These are phyloP conservation scores for Podospora bellae-mahoneyi DNA, from an alignment of 495 filamentous ascomycete genomes.

Conservation along the genomic window DNA sequence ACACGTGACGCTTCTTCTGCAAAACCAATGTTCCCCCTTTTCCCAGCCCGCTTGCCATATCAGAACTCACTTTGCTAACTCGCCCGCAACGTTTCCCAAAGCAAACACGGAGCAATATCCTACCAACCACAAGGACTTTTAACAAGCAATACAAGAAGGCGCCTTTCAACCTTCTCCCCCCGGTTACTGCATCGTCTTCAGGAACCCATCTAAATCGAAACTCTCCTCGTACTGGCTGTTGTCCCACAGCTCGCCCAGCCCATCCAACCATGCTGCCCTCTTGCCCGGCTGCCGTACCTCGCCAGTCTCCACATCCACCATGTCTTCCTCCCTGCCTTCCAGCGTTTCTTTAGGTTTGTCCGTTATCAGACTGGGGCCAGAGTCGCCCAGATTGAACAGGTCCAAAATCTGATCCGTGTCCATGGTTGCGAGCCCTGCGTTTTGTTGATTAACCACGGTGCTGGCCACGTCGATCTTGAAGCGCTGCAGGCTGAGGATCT, in stretches of 20 bases:
- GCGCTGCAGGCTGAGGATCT: slow-evolving; percentile 95
- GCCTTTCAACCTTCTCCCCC: neutral
- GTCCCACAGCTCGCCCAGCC: slow-evolving; percentile 94
- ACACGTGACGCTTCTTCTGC: neutral
- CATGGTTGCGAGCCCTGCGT: slow-evolving; percentile 89
- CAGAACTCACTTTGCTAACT: neutral
- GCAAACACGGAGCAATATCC: neutral
- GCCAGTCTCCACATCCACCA: slow-evolving; percentile 88
- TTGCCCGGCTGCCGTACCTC: slow-evolving; percentile 93
- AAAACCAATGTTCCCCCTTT: neutral
- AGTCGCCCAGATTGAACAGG: slow-evolving; percentile 87
- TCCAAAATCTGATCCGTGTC: slow-evolving; percentile 97
- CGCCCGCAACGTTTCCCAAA: neutral
- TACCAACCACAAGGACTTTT: neutral
- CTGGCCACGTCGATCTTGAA: slow-evolving; percentile 99
- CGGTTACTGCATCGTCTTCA: slow-evolving; percentile 73
- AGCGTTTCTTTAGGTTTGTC: slow-evolving; percentile 54
- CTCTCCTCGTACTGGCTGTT: slow-evolving; percentile 95
- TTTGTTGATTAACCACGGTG: slow-evolving; percentile 98
- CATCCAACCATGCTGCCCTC: slow-evolving; percentile 89
- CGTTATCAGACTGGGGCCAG: slow-evolving; percentile 57
- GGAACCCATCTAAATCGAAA: slow-evolving; percentile 88
- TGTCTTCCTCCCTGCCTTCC: slow-evolving; percentile 75
- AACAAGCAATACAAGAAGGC: slow-evolving; percentile 7
- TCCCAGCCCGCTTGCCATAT: neutral